A percentile compares a stretch with the other conserved stretches of the same genome.
phyloP scores from a whole-genome alignment of 257 asterid species.

The Nicotiana tomentosiformis region DNA sequence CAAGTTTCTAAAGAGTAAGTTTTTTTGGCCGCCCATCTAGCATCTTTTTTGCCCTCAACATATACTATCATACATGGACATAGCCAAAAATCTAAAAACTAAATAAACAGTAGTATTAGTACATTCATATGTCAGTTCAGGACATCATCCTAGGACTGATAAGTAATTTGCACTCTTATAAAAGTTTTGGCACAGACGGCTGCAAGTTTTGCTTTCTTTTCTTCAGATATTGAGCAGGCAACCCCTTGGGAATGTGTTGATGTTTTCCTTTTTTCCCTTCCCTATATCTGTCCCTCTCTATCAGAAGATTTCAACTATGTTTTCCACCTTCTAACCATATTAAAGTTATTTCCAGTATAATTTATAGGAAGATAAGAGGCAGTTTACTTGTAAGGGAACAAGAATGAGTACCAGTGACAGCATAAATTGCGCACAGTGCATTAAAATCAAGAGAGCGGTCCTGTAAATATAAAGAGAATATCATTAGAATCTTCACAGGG shows the following conservation, averaged over 20 bases:
- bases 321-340: not conserved
- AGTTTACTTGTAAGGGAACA: slow-evolving; percentile 6
- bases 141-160: too few relatives aligned
- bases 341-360: not conserved
- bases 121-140: too few relatives aligned
- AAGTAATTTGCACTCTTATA: too few relatives aligned
- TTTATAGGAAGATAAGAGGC: slow-evolving; percentile 5
- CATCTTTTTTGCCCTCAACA: not conserved
- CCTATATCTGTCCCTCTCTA: not conserved
- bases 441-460: slow-evolving; percentile 80
- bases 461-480: slow-evolving; percentile 36
- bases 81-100: not conserved
- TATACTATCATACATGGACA: not conserved
- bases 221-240: not conserved
- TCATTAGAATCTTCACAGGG: slow-evolving; percentile 8
- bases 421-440: slow-evolving; percentile 77
- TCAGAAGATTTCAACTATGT: not conserved
- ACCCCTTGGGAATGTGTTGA: not conserved
- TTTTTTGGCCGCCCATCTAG: not conserved
- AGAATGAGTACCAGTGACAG: slow-evolving; percentile 66
- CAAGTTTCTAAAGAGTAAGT: not conserved
- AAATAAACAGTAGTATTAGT: too few relatives aligned
- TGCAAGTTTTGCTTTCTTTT: not conserved
- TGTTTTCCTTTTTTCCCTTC: not conserved
- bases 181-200: too few relatives aligned